A percentile compares a stretch with the other conserved stretches of the same genome.
phyloP scores from a whole-genome alignment of 139 green algal species.

The Volvox africanus region DNA sequence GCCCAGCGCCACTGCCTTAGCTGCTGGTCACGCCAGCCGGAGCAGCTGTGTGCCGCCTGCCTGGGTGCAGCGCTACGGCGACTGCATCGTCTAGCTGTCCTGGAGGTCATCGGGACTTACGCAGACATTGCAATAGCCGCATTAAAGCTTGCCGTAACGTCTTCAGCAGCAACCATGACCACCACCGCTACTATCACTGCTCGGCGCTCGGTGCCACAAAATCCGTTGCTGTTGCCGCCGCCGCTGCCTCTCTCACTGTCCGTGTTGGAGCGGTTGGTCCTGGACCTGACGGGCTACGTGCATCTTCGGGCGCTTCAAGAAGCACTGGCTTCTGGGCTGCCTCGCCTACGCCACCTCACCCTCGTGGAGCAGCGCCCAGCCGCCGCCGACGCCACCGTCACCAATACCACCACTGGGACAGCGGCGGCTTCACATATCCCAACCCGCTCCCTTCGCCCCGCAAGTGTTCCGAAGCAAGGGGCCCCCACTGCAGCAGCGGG shows the following conservation, averaged over 20 bases:
- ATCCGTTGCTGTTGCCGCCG: no score
- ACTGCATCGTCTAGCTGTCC: neutral
- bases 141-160: neutral
- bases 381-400: neutral
- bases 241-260: neutral
- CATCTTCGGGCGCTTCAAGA: neutral
- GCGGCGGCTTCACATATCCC: neutral
- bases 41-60: neutral
- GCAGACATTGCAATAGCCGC: neutral
- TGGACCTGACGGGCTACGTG: neutral
- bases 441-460: no score
- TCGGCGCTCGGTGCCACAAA: neutral
- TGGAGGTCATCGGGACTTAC: neutral
- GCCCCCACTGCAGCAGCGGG: neutral
- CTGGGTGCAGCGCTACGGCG: neutral
- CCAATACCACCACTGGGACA: neutral
- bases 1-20: neutral
- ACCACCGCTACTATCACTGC: no score
- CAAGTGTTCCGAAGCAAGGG: no score
- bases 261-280: slow-evolving; percentile 5
- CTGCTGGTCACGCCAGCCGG: no score
- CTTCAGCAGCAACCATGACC: neutral
- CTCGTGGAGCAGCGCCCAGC: slow-evolving; percentile 16
- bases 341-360: slow-evolving; percentile 6
- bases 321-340: neutral